Evolutionary conservation across 768 basidiomycete species (phyloP), one percentile per base, ranked within the genome.

Genomic region (Botryobasidium botryosum): DNA sequence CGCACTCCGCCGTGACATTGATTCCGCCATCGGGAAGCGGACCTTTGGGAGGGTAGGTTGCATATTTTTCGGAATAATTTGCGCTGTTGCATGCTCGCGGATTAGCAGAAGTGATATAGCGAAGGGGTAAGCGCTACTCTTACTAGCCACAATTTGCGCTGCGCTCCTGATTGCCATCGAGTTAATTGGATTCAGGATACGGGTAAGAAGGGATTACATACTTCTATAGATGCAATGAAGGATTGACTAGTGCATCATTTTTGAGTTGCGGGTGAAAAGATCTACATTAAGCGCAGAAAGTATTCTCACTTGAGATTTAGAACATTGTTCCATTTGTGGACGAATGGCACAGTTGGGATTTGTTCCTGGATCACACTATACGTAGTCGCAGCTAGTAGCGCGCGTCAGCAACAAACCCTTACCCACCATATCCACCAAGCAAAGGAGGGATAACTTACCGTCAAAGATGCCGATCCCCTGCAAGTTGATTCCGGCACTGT

Each of bases 291-390:
- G n/a, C n/a, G n/a, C n/a, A n/a, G n/a, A n/a, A n/a, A n/a, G n/a
- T n/a, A n/a, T n/a, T n/a, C n/a, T n/a, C n/a, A 81, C 79, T 81
- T 79, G 61, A 85, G 68, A 0, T 77, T 64, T 54, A 85, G 83
- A 10, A 83, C 70, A 48, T 71, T 64, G 51, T 74, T 58, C 45
- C 76, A 81, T 59, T 78, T 77, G 56, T 80, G 70, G 4, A 45
- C 81, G 49, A 83, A 83, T 47, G 68, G 62, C 23, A 82, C 75
- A 0, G 78, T 79, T 1, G 80, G 77, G 37, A 84, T 77, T 57
- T 83, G 64, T 43, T 67, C 59, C 55, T 79, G 77, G 8, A 78
- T 69, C 62, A 68, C 70, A 79, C 1, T 74, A 73, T 4, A 82
- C 50, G 3, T 21, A 42, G n/a, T n/a, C n/a, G n/a, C n/a, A n/a